Percentiles rank a stretch among this genome's conserved stretches.
Evolutionary conservation across 2,329 filamentous ascomycete genomes (phyloP).

Genomic region (Fusarium fracticaudum): DNA sequence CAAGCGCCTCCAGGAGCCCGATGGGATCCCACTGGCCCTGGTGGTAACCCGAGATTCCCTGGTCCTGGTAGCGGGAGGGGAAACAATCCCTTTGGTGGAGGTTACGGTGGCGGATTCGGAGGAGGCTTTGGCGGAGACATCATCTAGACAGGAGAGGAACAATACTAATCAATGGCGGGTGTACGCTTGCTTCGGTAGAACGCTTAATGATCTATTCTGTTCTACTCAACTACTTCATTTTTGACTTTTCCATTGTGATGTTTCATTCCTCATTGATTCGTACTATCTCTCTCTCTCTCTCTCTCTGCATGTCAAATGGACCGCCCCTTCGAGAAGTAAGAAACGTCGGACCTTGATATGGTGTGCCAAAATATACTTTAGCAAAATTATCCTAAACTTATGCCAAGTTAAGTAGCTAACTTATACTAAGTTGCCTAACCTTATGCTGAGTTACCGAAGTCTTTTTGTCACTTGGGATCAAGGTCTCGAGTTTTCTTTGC

Average conservation of each 20-base stretch:
- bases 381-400: neutral
- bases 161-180: neutral
- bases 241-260: neutral
- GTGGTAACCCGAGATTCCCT: constrained; percentile 59
- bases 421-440: neutral
- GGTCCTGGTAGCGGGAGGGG: constrained; percentile 54
- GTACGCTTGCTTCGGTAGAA: constrained; percentile 23
- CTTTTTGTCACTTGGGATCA: neutral
- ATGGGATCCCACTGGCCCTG: constrained; percentile 87
- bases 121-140: constrained; percentile 43
- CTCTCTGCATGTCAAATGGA: neutral
- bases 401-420: neutral
- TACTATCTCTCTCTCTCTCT: neutral
- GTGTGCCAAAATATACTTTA: neutral
- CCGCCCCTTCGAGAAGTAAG: neutral
- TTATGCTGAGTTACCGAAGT: neutral
- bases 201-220: neutral
- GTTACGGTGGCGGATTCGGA: constrained; percentile 49
- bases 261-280: neutral
- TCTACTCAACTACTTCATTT: neutral
- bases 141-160: constrained; percentile 24
- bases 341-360: neutral
- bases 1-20: constrained; percentile 87
- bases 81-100: constrained; percentile 52
- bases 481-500: neutral